Base-by-base conservation (phyloP, 2,329 filamentous ascomycete species). In the Apiospora saccharicola region DNA sequence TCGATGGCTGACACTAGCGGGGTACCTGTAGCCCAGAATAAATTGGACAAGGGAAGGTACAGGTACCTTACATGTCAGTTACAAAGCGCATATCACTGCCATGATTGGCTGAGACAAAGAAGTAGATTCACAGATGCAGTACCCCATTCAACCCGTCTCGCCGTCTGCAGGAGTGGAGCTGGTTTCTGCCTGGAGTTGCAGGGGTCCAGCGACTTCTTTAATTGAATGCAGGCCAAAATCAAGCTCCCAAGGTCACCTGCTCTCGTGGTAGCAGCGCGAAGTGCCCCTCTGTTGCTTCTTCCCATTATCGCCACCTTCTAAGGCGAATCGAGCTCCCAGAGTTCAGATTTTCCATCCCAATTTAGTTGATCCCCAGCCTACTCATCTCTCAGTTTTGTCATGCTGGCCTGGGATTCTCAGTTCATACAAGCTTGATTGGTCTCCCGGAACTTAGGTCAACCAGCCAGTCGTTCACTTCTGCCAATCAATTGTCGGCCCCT, bases 231-330 rank as follows among this genome's bases (percentile, higher is more conserved):
- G 57, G 8, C 57, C 57, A 12, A 12, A 41, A 64, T n/a, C 57
- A 10, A 13, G 57, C 57, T 64, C 19, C 30, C 30, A 41, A 41
- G n/a, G 57, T 64, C 57, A 64, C 57, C 57, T 64, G 57, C 57
- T 64, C 57, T 64, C 57, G 57, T 34, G 57, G 53, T n/a, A 5
- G 12, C 30, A 64, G 57, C 57, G 57, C 57, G 57, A 64, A 14
- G 3, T 64, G 57, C 57, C 57, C 57, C 67, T 69, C 67, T 26
- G 46, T 68, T 47, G 41, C 67, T 47, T 69, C 67, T 69, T 49
- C 44, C 44, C 43, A 49, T 24, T 49, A 47, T 69, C 67, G 37
- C 67, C 67, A 69, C 67, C 67, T 37, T 22, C 57, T 64, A 64
- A 64, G 34, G 57, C 12, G 14, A 34, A 69, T 69, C 43, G 43